Percentiles rank a stretch among this genome's conserved stretches.
These are phyloP conservation scores for Botrytis cinerea DNA, from an alignment of 2,329 filamentous ascomycete genomes.

Conservation along the genomic window DNA sequence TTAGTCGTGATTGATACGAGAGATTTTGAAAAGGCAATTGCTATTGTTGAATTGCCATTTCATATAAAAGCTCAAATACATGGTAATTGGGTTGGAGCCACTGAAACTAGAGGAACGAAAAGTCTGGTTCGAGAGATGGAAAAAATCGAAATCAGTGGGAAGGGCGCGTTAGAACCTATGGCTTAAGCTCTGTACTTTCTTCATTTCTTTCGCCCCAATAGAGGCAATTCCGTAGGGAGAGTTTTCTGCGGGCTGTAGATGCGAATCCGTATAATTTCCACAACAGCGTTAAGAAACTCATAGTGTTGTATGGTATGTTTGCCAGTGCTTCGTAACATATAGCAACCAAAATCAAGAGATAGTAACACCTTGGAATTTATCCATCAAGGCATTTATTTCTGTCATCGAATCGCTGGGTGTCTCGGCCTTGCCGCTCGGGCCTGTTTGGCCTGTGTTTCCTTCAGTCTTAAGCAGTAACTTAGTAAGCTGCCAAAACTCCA, in stretches of 20 bases:
- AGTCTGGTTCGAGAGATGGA: conserved; percentile 9
- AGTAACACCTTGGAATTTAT: background rate
- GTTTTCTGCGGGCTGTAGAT: background rate
- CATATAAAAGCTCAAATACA: conserved; percentile 30
- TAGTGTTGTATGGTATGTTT: background rate
- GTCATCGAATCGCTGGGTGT: background rate
- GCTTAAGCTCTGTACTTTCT: background rate
- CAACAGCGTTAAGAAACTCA: background rate
- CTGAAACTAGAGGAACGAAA: background rate
- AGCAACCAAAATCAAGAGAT: background rate
- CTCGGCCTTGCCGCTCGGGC: no score
- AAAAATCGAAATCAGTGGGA: background rate
- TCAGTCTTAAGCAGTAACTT: background rate
- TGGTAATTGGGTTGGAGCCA: conserved; percentile 40
- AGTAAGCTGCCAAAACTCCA: conserved; percentile 13
- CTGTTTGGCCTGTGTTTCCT: background rate
- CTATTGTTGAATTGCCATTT: conserved; percentile 40
- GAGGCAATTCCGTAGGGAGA: background rate
- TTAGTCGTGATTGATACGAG: conserved; percentile 43
- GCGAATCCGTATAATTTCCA: background rate
- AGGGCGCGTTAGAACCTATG: background rate
- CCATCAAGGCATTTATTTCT: background rate
- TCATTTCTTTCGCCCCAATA: background rate
- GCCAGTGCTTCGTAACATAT: background rate
- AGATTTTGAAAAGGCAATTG: conserved; percentile 40